Evolutionary conservation across 306 rosid species (phyloP).

Genomic region (Vigna radiata): DNA sequence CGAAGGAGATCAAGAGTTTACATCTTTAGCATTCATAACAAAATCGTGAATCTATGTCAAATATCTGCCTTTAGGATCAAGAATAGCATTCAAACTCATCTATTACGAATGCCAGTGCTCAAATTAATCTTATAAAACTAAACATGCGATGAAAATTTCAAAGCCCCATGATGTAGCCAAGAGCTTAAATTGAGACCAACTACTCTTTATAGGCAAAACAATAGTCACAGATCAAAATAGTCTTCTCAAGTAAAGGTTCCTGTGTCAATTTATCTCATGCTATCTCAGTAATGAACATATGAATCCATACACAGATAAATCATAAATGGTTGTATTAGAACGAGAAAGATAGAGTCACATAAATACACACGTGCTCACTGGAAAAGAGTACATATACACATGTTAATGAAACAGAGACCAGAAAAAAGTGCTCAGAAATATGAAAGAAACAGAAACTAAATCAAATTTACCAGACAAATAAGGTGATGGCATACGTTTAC

Average conservation of each 20-base stretch:
- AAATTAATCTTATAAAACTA: conserved; percentile 13
- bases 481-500: background rate
- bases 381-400: background rate
- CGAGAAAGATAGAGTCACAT: conserved; percentile 7
- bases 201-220: conserved; percentile 22
- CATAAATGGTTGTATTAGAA: background rate
- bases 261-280: conserved; percentile 9
- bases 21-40: background rate
- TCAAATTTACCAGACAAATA: conserved; percentile 16
- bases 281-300: conserved; percentile 13
- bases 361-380: no score
- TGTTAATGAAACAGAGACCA: background rate
- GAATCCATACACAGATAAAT: conserved; percentile 30
- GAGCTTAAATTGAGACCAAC: conserved; percentile 20
- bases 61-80: conserved; percentile 9
- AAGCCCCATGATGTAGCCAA: conserved; percentile 6
- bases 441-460: conserved; percentile 10
- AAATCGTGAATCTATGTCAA: background rate
- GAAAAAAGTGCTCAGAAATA: conserved; percentile 7
- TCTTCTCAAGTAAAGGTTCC: conserved; percentile 28
- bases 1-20: conserved; percentile 9
- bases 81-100: conserved; percentile 16
- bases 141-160: conserved; percentile 18
- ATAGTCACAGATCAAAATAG: conserved; percentile 4
- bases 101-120: conserved; percentile 3